Evolutionary conservation across 805 yeast genomes (phyloP).

Genomic region (Wickerhamomyces xylosicus): DNA sequence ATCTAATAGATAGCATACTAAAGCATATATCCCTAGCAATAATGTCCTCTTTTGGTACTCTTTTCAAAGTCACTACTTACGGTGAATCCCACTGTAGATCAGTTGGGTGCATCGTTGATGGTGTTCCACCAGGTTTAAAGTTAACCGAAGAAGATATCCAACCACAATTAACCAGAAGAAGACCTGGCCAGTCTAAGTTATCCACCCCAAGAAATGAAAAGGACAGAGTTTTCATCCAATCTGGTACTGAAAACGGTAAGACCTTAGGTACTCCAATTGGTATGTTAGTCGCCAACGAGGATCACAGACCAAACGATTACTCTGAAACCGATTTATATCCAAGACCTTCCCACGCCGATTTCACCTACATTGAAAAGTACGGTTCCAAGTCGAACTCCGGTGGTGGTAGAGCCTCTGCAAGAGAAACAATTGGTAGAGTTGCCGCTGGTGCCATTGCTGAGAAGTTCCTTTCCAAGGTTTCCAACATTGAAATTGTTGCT

Average conservation of each 20-base stretch:
- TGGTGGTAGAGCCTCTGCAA: constrained; percentile 94
- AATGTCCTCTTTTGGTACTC: constrained; percentile 68
- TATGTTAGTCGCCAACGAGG: constrained; percentile 87
- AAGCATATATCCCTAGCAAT: background rate
- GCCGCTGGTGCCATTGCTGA: constrained; percentile 99
- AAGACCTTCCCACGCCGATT: constrained; percentile 97
- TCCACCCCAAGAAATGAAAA: constrained; percentile 96
- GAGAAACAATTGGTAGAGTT: constrained; percentile 97
- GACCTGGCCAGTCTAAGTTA: constrained; percentile 92
- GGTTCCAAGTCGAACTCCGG: constrained; percentile 92
- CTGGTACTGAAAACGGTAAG: constrained; percentile 85
- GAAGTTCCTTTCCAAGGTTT: constrained; percentile 66
- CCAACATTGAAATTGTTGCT: constrained; percentile 88
- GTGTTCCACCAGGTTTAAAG: constrained; percentile 91
- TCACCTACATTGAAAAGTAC: constrained; percentile 83
- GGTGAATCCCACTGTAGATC: constrained; percentile 98
- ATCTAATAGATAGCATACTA: too few species aligned
- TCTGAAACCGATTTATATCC: constrained; percentile 92
- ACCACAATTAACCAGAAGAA: constrained; percentile 91
- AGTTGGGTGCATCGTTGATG: constrained; percentile 97
- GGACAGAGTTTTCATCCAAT: constrained; percentile 85
- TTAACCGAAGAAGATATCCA: constrained; percentile 83
- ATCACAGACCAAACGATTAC: constrained; percentile 95
- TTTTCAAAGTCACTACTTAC: constrained; percentile 76
- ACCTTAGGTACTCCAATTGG: constrained; percentile 95